These are phyloP conservation scores for Piedraia hortae DNA, from an alignment of 2,329 filamentous ascomycete species.

Conservation along the genomic window DNA sequence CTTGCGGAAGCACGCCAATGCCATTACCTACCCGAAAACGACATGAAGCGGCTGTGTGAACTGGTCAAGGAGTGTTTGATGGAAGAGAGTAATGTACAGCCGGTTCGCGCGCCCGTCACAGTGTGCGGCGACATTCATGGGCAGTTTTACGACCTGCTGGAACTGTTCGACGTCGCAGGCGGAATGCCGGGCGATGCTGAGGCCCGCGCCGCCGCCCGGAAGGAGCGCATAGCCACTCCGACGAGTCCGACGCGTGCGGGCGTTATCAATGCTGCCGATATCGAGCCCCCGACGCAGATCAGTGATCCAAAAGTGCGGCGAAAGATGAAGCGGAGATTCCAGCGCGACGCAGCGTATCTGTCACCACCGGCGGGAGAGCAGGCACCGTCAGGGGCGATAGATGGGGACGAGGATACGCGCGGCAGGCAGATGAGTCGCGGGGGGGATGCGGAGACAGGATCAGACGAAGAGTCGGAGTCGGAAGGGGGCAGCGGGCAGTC, in stretches of 20 bases:
- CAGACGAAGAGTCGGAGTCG: constrained; percentile 22
- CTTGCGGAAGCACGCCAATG: constrained; percentile 88
- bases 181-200: constrained; percentile 64
- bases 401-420: constrained; percentile 11
- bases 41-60: constrained; percentile 98
- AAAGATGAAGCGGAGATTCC: constrained; percentile 39
- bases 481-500: constrained; percentile 18
- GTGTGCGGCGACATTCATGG: constrained; percentile 96
- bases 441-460: constrained; percentile 9
- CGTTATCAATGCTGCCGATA: constrained; percentile 67
- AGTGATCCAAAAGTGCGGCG: constrained; percentile 66
- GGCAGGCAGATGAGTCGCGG: constrained; percentile 14
- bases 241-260: constrained; percentile 10
- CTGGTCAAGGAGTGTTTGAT: constrained; percentile 97
- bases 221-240: constrained; percentile 1
- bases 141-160: constrained; percentile 92
- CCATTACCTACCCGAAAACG: constrained; percentile 79
- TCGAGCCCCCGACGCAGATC: constrained; percentile 74
- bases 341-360: constrained; percentile 24
- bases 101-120: constrained; percentile 86
- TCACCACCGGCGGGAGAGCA: no score
- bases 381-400: constrained; percentile 21
- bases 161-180: constrained; percentile 86
- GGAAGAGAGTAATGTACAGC: constrained; percentile 98
- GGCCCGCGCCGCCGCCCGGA: constrained; percentile 5